Base-by-base conservation (phyloP, 495 filamentous ascomycete genomes). In the Acidiella bohemica region DNA sequence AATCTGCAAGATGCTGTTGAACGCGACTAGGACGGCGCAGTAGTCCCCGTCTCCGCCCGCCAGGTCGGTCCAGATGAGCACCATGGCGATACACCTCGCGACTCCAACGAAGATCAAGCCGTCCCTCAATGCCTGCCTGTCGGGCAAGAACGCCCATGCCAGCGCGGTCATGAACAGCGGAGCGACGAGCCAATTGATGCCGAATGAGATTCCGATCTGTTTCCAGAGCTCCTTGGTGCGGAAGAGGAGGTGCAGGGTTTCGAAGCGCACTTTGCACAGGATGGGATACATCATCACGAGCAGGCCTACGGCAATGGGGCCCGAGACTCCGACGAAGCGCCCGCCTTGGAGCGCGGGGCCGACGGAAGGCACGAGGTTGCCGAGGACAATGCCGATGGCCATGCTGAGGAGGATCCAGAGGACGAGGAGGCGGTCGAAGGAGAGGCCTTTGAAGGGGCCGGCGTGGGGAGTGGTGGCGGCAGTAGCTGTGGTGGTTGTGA, bases 251-350 rank as follows among this genome's bases (percentile, higher is more conserved):
- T 88, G 83, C 29, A 96, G 59, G 0, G 68, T 71, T 58, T 93
- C 87, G 58, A 73, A 92, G 24, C 75, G 73, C n/a, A 94, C 78
- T 59, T 93, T 94, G 71, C 86, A 90, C 14, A 93, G 66, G 45
- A 92, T 92, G 0, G 86, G 86, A 51, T 92, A 93, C 85, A 93
- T 93, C 84, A 93, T 93, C 20, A 90, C 73, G 6, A 93, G 68
- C 14, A 93, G 65, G 10, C 86, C 85, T 44, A 88, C 59, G 0
- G 84, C 80, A 32, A 92, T 88, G 0, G 83, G 84, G 5, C 86
- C 51, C 12, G 76, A 81, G 20, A 92, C 84, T 1, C 70, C 75
- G 5, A 73, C 68, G 57, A 92, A 86, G 27, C 68, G 69, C 0
- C 84, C 82, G 38, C 68, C 70, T 44, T 87, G 73, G 27, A 90